Evolutionary conservation across 768 basidiomycete species (phyloP).

Genomic region (Cubamyces sp.): DNA sequence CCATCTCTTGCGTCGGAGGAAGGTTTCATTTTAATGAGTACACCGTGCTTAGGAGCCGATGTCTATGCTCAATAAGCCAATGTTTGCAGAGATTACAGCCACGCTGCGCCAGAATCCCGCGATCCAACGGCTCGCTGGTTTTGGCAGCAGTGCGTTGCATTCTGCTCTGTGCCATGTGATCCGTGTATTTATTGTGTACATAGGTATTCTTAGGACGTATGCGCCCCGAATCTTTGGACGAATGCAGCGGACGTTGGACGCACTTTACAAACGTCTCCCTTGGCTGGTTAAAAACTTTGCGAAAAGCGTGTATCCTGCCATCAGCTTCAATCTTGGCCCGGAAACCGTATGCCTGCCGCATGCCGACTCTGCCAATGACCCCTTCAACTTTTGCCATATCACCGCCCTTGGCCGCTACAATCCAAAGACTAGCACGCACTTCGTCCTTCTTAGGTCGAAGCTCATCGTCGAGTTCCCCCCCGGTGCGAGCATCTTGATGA

Average conservation of each 20-base stretch:
- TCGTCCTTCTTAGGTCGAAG: slow-evolving; percentile 35
- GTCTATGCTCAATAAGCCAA: too few relatives aligned
- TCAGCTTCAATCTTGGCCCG: slow-evolving; percentile 38
- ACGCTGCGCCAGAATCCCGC: background rate
- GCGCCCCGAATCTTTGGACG: background rate
- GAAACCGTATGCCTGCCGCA: slow-evolving; percentile 26
- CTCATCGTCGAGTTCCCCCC: slow-evolving; percentile 34
- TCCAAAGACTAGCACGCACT: slow-evolving; percentile 35
- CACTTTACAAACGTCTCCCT: background rate
- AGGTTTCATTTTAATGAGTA: background rate
- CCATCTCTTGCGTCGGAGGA: too few relatives aligned
- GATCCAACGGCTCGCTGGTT: background rate
- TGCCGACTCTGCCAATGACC: slow-evolving; percentile 37
- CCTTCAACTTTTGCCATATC: slow-evolving; percentile 40
- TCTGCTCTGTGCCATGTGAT: background rate
- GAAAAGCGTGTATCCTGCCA: slow-evolving; percentile 33
- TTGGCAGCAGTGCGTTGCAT: background rate
- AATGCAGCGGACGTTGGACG: too few relatives aligned
- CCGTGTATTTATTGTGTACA: too few relatives aligned
- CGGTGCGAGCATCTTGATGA: slow-evolving; percentile 33
- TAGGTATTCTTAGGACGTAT: background rate
- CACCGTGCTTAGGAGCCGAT: background rate
- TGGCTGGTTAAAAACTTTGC: slow-evolving; percentile 26
- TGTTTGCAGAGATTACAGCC: background rate
- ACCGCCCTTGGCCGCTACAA: slow-evolving; percentile 36